Evolutionary conservation across 805 yeast genomes (phyloP).

Genomic region (Sungouiella blattae): DNA sequence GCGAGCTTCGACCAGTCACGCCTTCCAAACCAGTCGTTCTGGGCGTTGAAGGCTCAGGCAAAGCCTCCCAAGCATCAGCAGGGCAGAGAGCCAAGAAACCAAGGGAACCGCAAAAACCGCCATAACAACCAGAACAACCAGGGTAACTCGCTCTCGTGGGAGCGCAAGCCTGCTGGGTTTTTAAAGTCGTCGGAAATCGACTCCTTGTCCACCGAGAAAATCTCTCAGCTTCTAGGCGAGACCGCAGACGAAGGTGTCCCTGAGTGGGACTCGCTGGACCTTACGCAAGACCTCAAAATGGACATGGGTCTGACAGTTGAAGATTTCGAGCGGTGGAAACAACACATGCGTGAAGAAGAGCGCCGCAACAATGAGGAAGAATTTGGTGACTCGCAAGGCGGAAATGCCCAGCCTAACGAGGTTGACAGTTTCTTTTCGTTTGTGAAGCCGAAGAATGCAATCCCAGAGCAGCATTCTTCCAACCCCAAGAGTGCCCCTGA

Average conservation of each 20-base stretch:
- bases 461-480: conserved; percentile 2
- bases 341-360: conserved; percentile 50
- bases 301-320: conserved; percentile 51
- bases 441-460: conserved; percentile 28
- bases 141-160: conserved; percentile 27
- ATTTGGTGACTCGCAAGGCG: conserved; percentile 7
- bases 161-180: conserved; percentile 23
- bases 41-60: conserved; percentile 35
- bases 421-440: conserved; percentile 43
- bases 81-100: conserved; percentile 14
- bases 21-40: conserved; percentile 48
- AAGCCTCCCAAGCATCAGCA: conserved; percentile 1
- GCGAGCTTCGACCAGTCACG: conserved; percentile 24
- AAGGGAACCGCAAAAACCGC: conserved; percentile 10
- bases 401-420: conserved; percentile 33
- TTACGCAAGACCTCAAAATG: conserved; percentile 19
- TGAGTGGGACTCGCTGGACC: conserved; percentile 36
- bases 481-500: conserved; percentile 10
- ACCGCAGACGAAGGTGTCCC: conserved; percentile 33
- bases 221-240: conserved; percentile 35
- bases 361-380: conserved; percentile 31
- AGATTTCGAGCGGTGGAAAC: conserved; percentile 60
- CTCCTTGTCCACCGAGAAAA: conserved; percentile 28
- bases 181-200: conserved; percentile 24
- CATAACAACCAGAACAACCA: conserved; percentile 16